A percentile compares a stretch with the other conserved stretches of the same genome.
phyloP scores from a whole-genome alignment of 768 basidiomycete genomes.

The Tephrocybe sp. region DNA sequence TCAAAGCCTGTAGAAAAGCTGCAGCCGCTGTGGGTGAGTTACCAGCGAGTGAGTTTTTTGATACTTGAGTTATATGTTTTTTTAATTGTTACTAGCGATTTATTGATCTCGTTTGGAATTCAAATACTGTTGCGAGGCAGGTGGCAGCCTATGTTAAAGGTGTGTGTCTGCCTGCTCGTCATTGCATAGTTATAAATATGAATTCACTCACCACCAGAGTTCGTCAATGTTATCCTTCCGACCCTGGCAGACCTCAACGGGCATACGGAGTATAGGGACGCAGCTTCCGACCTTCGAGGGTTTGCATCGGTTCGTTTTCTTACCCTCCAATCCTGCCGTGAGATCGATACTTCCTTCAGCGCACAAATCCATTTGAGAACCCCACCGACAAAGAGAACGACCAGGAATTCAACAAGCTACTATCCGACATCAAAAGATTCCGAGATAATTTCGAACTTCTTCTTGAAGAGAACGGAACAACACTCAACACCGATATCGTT shows the following conservation, averaged over 20 bases:
- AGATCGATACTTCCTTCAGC: not conserved
- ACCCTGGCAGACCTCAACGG: conserved; percentile 4
- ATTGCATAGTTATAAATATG: not conserved
- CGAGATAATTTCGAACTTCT: conserved; percentile 10
- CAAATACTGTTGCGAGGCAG: conserved; percentile 2
- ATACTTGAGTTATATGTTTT: not conserved
- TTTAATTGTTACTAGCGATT: conserved; percentile 4
- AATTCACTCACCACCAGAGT: conserved; percentile 1
- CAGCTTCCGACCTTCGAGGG: conserved; percentile 5
- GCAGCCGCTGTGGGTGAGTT: conserved; percentile 6
- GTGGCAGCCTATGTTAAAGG: conserved; percentile 9
- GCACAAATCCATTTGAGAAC: conserved; percentile 4
- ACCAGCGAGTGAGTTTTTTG: conserved; percentile 4
- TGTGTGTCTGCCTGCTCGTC: not conserved
- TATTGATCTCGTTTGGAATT: conserved; percentile 8
- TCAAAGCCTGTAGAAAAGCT: conserved; percentile 9
- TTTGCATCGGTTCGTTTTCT: conserved; percentile 6
- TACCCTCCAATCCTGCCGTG: not conserved
- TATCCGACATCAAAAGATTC: conserved; percentile 6
- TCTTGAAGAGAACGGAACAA: conserved; percentile 6
- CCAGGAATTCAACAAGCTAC: conserved; percentile 7
- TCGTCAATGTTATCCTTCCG: conserved; percentile 13
- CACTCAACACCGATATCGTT: conserved; percentile 3
- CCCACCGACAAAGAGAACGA: not conserved
- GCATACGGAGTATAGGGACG: conserved; percentile 4